A percentile compares a stretch with the other conserved stretches of the same genome.
Conservation (phyloP, 345 rosid genomes). For the Dovyalis caffra region DNA sequence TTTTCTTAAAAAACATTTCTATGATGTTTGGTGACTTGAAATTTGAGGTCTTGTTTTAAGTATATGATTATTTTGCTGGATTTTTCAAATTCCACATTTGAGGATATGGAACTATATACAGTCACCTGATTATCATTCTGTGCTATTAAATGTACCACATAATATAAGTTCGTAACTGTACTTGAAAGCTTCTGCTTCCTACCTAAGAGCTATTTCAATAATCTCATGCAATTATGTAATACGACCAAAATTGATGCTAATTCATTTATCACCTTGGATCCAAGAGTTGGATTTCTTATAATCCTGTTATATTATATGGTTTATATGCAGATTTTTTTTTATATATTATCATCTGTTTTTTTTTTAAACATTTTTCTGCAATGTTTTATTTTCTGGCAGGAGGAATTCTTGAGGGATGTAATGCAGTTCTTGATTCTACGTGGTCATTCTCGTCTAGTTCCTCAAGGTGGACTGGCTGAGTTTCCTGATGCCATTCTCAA, state of each 20-base stretch:
- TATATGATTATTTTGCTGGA: not conserved
- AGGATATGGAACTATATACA: not conserved
- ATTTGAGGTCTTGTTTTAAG: not conserved
- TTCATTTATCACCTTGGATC: not conserved
- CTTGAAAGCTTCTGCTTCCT: too few species aligned
- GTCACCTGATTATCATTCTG: not conserved
- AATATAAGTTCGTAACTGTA: too few species aligned
- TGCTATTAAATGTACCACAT: not conserved
- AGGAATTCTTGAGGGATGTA: constrained; percentile 94
- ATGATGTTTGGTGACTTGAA: too few species aligned
- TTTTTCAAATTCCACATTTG: not conserved
- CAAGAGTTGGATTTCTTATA: not conserved
- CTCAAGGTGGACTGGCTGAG: constrained; percentile 89
- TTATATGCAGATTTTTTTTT: not conserved
- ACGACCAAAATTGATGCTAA: not conserved
- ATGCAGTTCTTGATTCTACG: constrained; percentile 93
- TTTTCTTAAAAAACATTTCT: too few species aligned
- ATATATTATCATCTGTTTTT: not conserved
- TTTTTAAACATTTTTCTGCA: not conserved
- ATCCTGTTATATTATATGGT: not conserved
- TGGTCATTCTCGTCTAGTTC: constrained; percentile 95
- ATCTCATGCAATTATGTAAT: not conserved
- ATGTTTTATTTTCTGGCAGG: constrained; percentile 45
- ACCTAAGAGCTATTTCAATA: not conserved
- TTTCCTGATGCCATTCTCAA: constrained; percentile 97